Evolutionary conservation across 2,329 filamentous ascomycete genomes (phyloP), one percentile per base, ranked within the genome.

Genomic region (Acrocalymma vagum): DNA sequence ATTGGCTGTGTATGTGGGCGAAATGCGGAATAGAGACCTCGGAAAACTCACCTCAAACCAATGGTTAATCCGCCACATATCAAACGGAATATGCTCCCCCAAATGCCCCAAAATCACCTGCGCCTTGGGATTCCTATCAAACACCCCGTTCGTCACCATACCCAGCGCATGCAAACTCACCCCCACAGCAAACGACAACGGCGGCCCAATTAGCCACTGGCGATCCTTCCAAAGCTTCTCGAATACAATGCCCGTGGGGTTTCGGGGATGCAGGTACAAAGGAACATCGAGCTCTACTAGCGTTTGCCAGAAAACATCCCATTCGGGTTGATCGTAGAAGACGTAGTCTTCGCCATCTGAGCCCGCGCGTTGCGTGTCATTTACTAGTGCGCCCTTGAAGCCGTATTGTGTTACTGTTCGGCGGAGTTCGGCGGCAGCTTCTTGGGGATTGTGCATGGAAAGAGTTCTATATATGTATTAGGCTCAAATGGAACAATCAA

Each of bases 291-390:
- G 76, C 28, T 84, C 79, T 2, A 73, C 74, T 7, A 78, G 74
- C 0, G 76, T 78, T 9, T 72, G 58, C 83, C 83, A 86, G 73
- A 87, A 86, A 15, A 77, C 62, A 50, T 84, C 81, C 74, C 78
- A 87, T 45, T 80, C 76, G 0, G 78, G 73, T 7, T 75, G 70
- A 56, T 87, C 84, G 67, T 86, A 87, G 69, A 85, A 86, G 60
- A 86, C 70, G 72, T 83, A 79, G 16, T 77, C 76, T 40, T 84
- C 80, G 24, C 82, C 82, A 42, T 84, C 79, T 0, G 69, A 48
- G 3, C 81, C 82, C 11, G 80, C 74, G 18, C 79, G 77, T 57
- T 87, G 84, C 2, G 76, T 81, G 58, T 85, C 81, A 55, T 84
- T 84, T 5, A 70, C 55, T 0, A 70, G 51, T 4, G 63, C 66